Base-by-base conservation (phyloP, 73 alveolate genomes). In the Symbiodinium pilosum region DNA sequence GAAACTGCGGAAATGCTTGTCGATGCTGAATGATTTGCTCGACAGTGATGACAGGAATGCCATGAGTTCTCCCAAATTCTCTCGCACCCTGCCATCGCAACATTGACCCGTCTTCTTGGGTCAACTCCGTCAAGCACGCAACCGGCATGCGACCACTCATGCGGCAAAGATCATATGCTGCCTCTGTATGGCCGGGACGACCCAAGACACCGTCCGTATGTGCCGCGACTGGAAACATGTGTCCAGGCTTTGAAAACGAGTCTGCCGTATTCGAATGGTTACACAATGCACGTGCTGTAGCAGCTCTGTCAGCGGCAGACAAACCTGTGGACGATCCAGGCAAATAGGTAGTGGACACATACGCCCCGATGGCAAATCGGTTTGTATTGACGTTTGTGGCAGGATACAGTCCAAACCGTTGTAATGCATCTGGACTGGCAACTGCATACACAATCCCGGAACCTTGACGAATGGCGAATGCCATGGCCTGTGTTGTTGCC, bases 111-210 rank as follows among this genome's bases (percentile, higher is more conserved):
- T 73, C 85, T 9, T 73, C 85, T 18, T 30, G 12, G 32, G 85
- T 73, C 85, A 73, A 7, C 36, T 73, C 85, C 30, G 85, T 73
- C 12, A 73, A 18, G 43, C 85, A 73, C 7, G 85, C 85, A 24
- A 73, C 85, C 24, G 85, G 44, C 85, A n/a, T 73, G 16, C 85
- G 43, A 26, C 85, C 85, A 0, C 44, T 34, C 16, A 73, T 26
- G 34, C 85, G 85, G 34, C 85, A 73, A n/a, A 73, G 85, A 30
- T 73, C 85, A 32, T 34, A 73, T 12, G 85, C 85, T 14, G 85
- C 85, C 11, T 73, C 85, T 34, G 85, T 73, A 30, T 73, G 85
- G 43, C 85, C 85, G 3, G 43, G 41, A 73, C 85, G 85, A 16
- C 43, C 85, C 41, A 73, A 26, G 8, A 73, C 85, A 0, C 85